Conservation (phyloP, 2,329 filamentous ascomycete species). For the Spiromastix sp. region DNA sequence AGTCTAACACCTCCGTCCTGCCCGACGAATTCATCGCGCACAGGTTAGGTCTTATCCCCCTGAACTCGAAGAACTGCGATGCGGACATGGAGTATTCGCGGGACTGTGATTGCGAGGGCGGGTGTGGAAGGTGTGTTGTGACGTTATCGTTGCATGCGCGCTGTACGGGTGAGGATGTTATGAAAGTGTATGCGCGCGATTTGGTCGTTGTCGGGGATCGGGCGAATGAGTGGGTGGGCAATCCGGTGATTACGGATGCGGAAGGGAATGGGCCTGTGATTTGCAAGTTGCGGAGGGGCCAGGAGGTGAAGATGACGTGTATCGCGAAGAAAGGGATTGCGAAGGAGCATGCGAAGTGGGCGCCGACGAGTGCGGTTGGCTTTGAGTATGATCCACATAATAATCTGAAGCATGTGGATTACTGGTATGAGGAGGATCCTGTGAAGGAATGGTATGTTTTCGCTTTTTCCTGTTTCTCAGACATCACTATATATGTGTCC, state of each 20-base stretch:
- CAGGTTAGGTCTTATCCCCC: conserved; percentile 79
- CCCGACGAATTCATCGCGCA: conserved; percentile 94
- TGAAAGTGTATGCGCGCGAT: conserved; percentile 90
- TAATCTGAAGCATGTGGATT: conserved; percentile 80
- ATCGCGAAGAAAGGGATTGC: conserved; percentile 97
- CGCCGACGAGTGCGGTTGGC: conserved; percentile 79
- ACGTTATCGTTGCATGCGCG: conserved; percentile 74
- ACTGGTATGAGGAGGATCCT: conserved; percentile 88
- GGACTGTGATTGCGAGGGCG: conserved; percentile 93
- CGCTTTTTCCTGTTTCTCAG: background rate
- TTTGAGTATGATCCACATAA: conserved; percentile 99
- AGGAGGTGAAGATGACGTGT: conserved; percentile 82
- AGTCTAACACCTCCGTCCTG: conserved; percentile 95
- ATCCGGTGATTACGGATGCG: conserved; percentile 72
- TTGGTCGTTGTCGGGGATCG: conserved; percentile 61
- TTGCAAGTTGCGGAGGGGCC: conserved; percentile 77
- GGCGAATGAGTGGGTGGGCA: conserved; percentile 64
- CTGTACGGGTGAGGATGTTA: conserved; percentile 75
- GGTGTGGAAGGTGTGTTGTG: conserved; percentile 86
- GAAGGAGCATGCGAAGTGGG: conserved; percentile 98
- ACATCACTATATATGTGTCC: too few species aligned
- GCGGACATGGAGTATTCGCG: conserved; percentile 72
- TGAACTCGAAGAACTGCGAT: conserved; percentile 82
- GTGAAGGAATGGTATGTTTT: conserved; percentile 65
- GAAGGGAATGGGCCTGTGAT: conserved; percentile 76